Evolutionary conservation across 1,284 basidiomycete genomes (phyloP).

Genomic region (Hemileia vastatrix): DNA sequence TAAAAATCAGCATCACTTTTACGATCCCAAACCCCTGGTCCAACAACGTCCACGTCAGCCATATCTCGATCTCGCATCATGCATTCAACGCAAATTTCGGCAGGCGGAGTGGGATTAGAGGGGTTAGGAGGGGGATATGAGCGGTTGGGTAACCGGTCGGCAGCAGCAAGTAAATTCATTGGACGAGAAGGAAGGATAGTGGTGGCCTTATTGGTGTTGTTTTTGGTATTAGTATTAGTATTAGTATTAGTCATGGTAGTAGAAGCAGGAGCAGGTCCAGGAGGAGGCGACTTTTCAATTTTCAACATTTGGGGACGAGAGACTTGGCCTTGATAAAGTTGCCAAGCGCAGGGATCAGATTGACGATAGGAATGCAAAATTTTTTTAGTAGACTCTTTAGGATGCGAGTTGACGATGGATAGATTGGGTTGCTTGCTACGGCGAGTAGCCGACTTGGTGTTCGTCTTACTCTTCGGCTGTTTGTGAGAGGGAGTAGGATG

Average conservation of each 20-base stretch:
- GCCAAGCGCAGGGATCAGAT: constrained; percentile 14
- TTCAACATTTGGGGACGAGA: constrained; percentile 14
- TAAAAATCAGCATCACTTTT: constrained; percentile 73
- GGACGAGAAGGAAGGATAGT: no score
- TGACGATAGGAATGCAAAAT: background rate
- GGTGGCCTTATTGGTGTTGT: no score
- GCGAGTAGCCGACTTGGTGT: background rate
- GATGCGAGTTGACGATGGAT: no score
- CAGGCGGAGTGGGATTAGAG: constrained; percentile 43
- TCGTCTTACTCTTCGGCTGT: no score
- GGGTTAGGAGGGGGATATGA: constrained; percentile 30
- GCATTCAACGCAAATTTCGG: constrained; percentile 88
- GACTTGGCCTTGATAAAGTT: constrained; percentile 11
- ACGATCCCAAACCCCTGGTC: constrained; percentile 79
- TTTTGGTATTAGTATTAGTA: no score
- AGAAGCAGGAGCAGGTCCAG: background rate
- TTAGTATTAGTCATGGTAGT: background rate
- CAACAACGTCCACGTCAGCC: constrained; percentile 83
- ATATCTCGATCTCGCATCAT: constrained; percentile 99
- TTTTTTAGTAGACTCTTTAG: no score
- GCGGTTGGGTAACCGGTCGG: no score
- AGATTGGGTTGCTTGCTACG: background rate
- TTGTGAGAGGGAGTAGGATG: background rate
- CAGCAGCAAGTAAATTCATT: no score
- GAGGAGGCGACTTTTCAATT: no score